Base-by-base conservation (phyloP, 192 early-diverging fungal species). In the Coemansia aciculifera region DNA sequence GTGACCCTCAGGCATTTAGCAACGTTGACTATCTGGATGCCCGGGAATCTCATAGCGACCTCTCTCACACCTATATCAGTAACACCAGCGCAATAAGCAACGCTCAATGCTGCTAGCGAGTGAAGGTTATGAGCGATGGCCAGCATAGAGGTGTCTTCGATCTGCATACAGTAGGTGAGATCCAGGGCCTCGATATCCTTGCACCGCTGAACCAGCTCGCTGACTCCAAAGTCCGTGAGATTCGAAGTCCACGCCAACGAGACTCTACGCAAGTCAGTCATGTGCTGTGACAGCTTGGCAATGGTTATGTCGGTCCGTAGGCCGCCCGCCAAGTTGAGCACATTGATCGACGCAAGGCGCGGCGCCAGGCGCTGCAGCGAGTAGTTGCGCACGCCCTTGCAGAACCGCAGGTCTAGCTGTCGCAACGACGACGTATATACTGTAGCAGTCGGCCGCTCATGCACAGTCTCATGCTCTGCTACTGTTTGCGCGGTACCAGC, bases 331-430 rank as follows among this genome's bases (percentile, higher is more conserved):
- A 88, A 75, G 64, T 86, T 85, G 21, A 88, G 78, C 51, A 73
- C 72, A 12, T 42, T 64, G 0, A 88, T 64, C 29, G 78, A 59
- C 0, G 74, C 57, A 15, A 88, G 78, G 31, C 71, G 67, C 38
- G 84, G 85, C 23, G 85, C 84, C 44, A 83, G 68, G 1, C 82
- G 73, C 70, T 85, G 84, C 31, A 88, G 74, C 39, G 84, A 77
- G 64, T 78, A 86, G 79, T 86, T 85, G 40, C 79, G 77, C n/a
- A 86, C 73, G 44, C 87, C 85, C 59, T 85, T 84, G 75, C 85
- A 86, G 68, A 88, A 88, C 17, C 81, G 62, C 60, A 88, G 69
- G 48, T 88, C 85, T 39, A 88, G 74, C 23, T 80, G 69, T 31
- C 71, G 79, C 49, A 88, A 69, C 27, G 79, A 70, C 27, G 77